Evolutionary conservation across 257 asterid species (phyloP).

Genomic region (Rubia yunnanensis): DNA sequence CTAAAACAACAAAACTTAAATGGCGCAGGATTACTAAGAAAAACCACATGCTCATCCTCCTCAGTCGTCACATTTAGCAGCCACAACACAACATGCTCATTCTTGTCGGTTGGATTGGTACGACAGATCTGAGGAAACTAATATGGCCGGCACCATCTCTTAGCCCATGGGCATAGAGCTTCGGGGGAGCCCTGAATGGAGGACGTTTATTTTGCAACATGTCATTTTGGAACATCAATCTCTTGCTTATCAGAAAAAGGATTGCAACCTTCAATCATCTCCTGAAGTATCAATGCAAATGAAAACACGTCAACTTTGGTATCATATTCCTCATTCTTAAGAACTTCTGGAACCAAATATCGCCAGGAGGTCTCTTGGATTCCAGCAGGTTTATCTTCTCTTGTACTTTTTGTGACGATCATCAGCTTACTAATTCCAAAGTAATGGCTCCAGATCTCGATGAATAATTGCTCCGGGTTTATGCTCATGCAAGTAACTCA

Average conservation of each 20-base stretch:
- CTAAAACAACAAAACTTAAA: no score
- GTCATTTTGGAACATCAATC: constrained; percentile 57
- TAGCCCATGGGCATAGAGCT: constrained; percentile 54
- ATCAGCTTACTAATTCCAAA: constrained; percentile 77
- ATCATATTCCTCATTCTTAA: no score
- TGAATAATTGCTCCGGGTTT: no score
- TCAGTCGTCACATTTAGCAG: no score
- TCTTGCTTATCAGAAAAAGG: constrained; percentile 55
- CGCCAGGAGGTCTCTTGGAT: constrained; percentile 64
- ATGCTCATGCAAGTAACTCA: no score
- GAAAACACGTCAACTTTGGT: constrained; percentile 90
- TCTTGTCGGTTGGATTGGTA: no score
- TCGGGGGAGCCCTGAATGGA: constrained; percentile 58
- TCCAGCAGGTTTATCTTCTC: constrained; percentile 45
- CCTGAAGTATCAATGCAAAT: constrained; percentile 72
- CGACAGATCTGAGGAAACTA: no score
- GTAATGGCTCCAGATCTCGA: constrained; percentile 46
- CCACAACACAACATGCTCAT: no score
- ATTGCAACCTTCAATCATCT: constrained; percentile 84
- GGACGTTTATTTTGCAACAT: constrained; percentile 73
- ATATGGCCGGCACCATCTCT: no score
- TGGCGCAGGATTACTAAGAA: no score
- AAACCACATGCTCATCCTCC: no score
- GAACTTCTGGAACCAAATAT: constrained; percentile 86
- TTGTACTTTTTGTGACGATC: constrained; percentile 44